Percentiles rank a stretch among this genome's conserved stretches.
Conservation (phyloP, 495 filamentous ascomycete species). For the Tuber calosporum region DNA sequence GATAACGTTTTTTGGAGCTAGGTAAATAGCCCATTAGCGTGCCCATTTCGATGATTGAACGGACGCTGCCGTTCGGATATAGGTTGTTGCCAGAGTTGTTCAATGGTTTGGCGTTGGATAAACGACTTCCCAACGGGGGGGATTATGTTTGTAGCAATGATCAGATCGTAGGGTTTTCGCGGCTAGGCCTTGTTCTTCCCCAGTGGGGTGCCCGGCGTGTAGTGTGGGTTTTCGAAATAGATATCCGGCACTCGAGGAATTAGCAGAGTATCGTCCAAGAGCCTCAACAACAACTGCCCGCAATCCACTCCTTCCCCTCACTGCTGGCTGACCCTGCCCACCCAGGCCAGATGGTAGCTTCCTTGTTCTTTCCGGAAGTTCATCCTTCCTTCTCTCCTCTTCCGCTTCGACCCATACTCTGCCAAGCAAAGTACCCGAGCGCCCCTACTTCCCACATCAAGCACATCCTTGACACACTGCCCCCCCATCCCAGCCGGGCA, state of each 20-base stretch:
- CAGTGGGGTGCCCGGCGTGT: not conserved
- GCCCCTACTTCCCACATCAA: slow-evolving; percentile 77
- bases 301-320: not conserved
- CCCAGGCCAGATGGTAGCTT: not conserved
- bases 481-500: slow-evolving; percentile 50
- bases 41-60: slow-evolving; percentile 83
- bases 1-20: not conserved
- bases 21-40: slow-evolving; percentile 61
- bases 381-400: slow-evolving; percentile 57
- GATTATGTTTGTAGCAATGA: slow-evolving; percentile 75
- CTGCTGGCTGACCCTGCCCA: not conserved
- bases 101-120: slow-evolving; percentile 63
- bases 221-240: not conserved
- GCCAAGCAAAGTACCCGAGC: slow-evolving; percentile 73
- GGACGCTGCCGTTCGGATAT: slow-evolving; percentile 71
- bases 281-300: not conserved
- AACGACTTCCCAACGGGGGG: slow-evolving; percentile 65
- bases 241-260: not conserved
- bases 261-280: not conserved
- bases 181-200: slow-evolving; percentile 46
- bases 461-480: slow-evolving; percentile 55
- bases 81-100: slow-evolving; percentile 85
- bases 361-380: not conserved
- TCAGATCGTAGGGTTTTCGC: slow-evolving; percentile 74
- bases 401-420: slow-evolving; percentile 74